Evolutionary conservation across 768 basidiomycete genomes (phyloP).

Genomic region (Mycena chlorophos): DNA sequence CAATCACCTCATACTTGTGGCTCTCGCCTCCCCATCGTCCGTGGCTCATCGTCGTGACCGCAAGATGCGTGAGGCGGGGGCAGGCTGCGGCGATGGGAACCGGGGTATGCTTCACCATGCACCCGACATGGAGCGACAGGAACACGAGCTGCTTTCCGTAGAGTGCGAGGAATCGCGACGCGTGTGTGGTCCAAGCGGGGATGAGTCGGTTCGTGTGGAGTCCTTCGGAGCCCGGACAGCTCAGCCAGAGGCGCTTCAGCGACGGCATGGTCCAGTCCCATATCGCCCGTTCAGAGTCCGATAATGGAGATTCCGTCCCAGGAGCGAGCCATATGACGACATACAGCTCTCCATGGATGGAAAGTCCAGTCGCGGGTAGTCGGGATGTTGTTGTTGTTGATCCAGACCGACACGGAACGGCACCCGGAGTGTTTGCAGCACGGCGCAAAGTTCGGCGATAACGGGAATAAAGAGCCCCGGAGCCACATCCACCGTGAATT

Average conservation of each 20-base stretch:
- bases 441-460: not conserved
- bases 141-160: no score
- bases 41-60: not conserved
- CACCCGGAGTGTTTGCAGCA: not conserved
- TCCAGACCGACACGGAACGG: not conserved
- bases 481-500: not conserved
- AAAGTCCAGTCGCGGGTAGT: slow-evolving; percentile 1
- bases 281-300: not conserved
- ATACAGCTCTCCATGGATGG: not conserved
- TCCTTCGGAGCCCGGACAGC: no score
- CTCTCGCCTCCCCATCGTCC: not conserved
- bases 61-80: no score
- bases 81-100: no score
- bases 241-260: not conserved
- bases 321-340: not conserved
- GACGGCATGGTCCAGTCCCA: not conserved
- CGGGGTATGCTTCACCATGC: no score
- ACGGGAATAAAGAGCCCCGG: not conserved
- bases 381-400: no score
- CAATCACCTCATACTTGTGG: not conserved
- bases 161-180: no score
- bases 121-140: no score
- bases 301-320: not conserved
- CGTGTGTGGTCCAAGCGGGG: not conserved
- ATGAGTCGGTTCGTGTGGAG: not conserved